phyloP scores from a whole-genome alignment of 2,329 filamentous ascomycete species.

The Periconia macrospinosa region DNA sequence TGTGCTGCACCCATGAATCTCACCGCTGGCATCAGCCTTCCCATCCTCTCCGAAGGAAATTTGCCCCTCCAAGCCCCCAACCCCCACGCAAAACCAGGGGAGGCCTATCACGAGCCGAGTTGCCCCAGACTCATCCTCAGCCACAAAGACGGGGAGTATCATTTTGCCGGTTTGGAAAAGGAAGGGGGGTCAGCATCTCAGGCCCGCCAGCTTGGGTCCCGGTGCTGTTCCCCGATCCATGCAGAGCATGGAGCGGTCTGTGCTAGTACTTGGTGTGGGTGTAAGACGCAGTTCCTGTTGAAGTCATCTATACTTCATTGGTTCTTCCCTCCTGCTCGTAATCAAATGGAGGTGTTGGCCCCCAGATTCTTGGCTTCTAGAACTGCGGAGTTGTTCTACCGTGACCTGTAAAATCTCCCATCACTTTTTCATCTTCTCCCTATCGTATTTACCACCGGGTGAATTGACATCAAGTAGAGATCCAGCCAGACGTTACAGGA shows the following conservation, averaged over 20 bases:
- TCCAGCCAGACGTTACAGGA: not conserved
- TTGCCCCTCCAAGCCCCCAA: not conserved
- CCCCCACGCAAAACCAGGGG: constrained; percentile 6
- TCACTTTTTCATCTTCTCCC: not conserved
- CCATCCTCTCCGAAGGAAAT: not conserved
- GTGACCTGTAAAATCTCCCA: not conserved
- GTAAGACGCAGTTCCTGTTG: not conserved
- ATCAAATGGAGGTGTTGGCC: not conserved
- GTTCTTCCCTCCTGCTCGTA: constrained; percentile 1
- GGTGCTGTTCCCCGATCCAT: constrained; percentile 18
- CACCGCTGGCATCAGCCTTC: not conserved
- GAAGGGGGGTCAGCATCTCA: not conserved
- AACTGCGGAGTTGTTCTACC: not conserved
- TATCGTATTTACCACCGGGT: constrained; percentile 23
- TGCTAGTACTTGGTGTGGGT: constrained; percentile 6
- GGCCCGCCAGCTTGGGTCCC: constrained; percentile 18
- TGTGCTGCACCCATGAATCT: not conserved
- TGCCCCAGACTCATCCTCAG: constrained; percentile 10
- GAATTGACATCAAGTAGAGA: constrained; percentile 7
- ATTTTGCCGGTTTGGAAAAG: constrained; percentile 22
- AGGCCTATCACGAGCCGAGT: not conserved
- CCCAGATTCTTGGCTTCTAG: not conserved
- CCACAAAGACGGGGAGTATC: constrained; percentile 7
- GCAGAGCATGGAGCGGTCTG: constrained; percentile 9
- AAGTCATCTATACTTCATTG: not conserved